These are phyloP conservation scores for Starmerella ratchasimensis DNA, from an alignment of 805 yeast genomes.

Conservation along the genomic window DNA sequence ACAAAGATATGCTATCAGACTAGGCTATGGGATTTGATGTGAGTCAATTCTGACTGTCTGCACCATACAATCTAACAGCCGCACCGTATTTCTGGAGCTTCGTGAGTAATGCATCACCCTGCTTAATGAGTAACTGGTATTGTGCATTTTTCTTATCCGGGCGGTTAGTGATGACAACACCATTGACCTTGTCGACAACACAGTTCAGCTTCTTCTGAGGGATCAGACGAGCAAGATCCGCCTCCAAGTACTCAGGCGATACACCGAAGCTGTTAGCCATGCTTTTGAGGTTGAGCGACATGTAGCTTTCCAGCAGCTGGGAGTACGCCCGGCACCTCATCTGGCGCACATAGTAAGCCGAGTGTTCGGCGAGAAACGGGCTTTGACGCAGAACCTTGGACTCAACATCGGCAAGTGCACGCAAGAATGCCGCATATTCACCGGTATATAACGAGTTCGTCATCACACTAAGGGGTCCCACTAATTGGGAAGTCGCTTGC, in stretches of 20 bases:
- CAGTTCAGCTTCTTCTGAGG: conserved; percentile 91
- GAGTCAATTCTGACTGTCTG: conserved; percentile 35
- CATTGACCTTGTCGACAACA: conserved; percentile 89
- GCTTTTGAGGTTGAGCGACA: conserved; percentile 72
- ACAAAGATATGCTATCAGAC: no score
- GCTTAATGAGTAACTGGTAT: conserved; percentile 74
- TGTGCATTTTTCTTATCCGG: conserved; percentile 94
- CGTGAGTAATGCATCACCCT: conserved; percentile 83
- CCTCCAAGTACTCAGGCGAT: conserved; percentile 69
- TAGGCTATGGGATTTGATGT: no score
- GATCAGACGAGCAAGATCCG: conserved; percentile 75
- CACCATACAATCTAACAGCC: conserved; percentile 88
- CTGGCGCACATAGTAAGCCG: conserved; percentile 76
- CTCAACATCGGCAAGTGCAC: conserved; percentile 60
- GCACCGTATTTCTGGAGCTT: conserved; percentile 95
- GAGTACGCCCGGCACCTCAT: conserved; percentile 90
- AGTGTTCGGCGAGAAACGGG: conserved; percentile 60
- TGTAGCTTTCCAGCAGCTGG: conserved; percentile 86
- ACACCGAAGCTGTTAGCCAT: conserved; percentile 94
- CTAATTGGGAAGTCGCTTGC: conserved; percentile 45
- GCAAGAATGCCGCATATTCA: conserved; percentile 70
- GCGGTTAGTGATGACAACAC: conserved; percentile 82
- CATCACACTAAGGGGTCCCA: conserved; percentile 70
- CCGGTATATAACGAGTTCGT: conserved; percentile 80
- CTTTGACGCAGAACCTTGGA: conserved; percentile 53